Conservation (phyloP, 345 rosid genomes). For the Syzygium aqueum region DNA sequence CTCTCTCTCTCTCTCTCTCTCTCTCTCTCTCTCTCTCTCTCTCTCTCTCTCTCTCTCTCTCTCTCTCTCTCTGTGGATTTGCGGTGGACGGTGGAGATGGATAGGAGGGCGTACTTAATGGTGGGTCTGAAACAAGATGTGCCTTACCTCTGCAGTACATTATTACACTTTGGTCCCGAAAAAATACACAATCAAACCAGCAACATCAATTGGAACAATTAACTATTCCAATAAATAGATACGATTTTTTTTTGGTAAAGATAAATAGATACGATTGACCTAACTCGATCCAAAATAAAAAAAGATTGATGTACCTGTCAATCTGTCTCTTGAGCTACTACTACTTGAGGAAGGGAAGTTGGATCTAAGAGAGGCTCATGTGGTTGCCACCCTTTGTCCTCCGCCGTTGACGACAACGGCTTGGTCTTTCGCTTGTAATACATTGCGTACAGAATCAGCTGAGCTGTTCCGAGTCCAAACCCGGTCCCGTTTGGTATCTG, state of each 20-base stretch:
- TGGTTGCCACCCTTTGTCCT: background rate
- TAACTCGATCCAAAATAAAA: background rate
- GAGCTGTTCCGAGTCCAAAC: constrained; percentile 33
- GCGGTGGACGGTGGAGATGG: background rate
- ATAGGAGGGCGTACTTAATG: background rate
- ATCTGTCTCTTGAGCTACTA: background rate
- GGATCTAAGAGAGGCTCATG: constrained; percentile 11
- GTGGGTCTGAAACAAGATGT: background rate
- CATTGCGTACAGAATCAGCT: constrained; percentile 33
- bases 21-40: background rate
- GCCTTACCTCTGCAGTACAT: background rate
- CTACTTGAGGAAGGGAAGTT: background rate
- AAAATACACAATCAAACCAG: background rate
- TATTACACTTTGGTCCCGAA: background rate
- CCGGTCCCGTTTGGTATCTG: constrained; percentile 57
- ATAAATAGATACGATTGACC: background rate
- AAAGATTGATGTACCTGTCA: background rate
- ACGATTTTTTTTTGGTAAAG: too few relatives aligned
- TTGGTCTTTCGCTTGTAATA: constrained; percentile 20
- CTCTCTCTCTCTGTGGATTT: background rate
- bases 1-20: background rate
- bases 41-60: background rate
- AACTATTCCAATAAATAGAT: background rate
- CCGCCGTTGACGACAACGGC: background rate
- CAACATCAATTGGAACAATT: background rate